phyloP scores from a whole-genome alignment of 495 filamentous ascomycete species.

The Lasiosphaeris hirsuta region DNA sequence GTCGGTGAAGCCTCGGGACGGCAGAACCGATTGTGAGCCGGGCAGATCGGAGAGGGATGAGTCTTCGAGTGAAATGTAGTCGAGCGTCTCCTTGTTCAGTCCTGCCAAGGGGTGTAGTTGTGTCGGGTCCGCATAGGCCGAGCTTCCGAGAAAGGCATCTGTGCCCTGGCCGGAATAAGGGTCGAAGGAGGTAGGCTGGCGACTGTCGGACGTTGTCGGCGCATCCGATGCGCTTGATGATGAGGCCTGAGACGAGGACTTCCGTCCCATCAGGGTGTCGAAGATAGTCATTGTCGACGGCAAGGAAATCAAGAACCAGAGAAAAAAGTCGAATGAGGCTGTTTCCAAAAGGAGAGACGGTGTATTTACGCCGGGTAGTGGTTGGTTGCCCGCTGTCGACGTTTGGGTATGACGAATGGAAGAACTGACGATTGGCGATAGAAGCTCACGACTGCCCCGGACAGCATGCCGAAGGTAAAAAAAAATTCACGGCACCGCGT shows the following conservation, averaged over 20 bases:
- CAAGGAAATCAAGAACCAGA: not conserved
- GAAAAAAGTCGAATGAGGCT: conserved; percentile 1
- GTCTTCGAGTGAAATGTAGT: conserved; percentile 93
- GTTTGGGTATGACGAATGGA: conserved; percentile 2
- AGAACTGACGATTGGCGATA: conserved; percentile 7
- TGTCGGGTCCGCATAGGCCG: conserved; percentile 75
- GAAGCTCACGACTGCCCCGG: conserved; percentile 14
- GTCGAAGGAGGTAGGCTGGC: conserved; percentile 61
- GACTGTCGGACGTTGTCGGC: conserved; percentile 38
- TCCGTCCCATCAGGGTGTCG: conserved; percentile 83
- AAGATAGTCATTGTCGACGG: conserved; percentile 56
- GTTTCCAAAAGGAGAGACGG: not conserved
- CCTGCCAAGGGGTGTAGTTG: conserved; percentile 91
- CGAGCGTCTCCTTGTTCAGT: conserved; percentile 84
- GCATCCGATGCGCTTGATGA: conserved; percentile 30
- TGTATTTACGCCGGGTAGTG: too few relatives aligned
- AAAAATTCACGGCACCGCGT: conserved; percentile 27
- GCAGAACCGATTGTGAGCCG: conserved; percentile 77
- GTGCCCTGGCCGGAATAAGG: conserved; percentile 70
- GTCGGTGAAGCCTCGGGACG: conserved; percentile 94
- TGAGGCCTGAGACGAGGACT: conserved; percentile 51
- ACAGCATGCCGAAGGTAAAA: conserved; percentile 18
- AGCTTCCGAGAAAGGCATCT: conserved; percentile 71
- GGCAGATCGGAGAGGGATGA: conserved; percentile 84
- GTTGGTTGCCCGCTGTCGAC: not conserved